Conservation (phyloP, 2,329 filamentous ascomycete genomes). For the Aspergillus luchuensis region DNA sequence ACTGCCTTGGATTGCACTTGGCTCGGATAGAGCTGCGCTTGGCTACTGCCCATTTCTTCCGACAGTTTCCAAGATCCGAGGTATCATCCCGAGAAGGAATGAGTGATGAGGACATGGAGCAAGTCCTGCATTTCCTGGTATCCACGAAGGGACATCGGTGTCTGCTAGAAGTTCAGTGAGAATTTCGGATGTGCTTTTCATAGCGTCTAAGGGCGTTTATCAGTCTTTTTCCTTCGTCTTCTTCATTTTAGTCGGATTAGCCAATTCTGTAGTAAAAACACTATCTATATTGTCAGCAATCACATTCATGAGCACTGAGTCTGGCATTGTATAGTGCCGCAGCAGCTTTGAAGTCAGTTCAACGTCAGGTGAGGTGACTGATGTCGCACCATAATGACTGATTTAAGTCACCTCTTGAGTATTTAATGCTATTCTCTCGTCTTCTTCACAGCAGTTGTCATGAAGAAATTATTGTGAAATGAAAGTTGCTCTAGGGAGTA, state of each 20-base stretch:
- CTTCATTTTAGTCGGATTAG: background rate
- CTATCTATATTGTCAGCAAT: too few species aligned
- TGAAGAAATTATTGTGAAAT: too few species aligned
- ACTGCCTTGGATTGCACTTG: slow-evolving; percentile 70
- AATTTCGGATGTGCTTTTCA: too few species aligned
- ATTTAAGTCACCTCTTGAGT: too few species aligned
- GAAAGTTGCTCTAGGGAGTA: slow-evolving; percentile 14
- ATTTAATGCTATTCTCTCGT: background rate
- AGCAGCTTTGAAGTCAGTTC: too few species aligned
- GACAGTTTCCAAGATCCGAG: slow-evolving; percentile 29
- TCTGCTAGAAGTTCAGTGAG: background rate
- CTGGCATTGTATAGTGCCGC: too few species aligned
- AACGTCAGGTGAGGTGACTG: too few species aligned
- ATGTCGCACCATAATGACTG: too few species aligned
- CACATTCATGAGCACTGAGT: too few species aligned
- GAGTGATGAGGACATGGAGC: slow-evolving; percentile 44
- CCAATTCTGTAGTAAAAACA: too few species aligned
- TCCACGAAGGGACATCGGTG: background rate
- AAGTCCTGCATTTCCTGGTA: background rate
- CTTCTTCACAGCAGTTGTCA: background rate
- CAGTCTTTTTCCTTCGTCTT: too few species aligned
- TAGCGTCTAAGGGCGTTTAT: too few species aligned
- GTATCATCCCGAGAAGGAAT: slow-evolving; percentile 28
- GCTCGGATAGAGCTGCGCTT: slow-evolving; percentile 61
- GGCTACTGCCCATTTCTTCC: slow-evolving; percentile 56